phyloP scores from a whole-genome alignment of 2,329 filamentous ascomycete species.

The Pseudogymnoascus sp. region DNA sequence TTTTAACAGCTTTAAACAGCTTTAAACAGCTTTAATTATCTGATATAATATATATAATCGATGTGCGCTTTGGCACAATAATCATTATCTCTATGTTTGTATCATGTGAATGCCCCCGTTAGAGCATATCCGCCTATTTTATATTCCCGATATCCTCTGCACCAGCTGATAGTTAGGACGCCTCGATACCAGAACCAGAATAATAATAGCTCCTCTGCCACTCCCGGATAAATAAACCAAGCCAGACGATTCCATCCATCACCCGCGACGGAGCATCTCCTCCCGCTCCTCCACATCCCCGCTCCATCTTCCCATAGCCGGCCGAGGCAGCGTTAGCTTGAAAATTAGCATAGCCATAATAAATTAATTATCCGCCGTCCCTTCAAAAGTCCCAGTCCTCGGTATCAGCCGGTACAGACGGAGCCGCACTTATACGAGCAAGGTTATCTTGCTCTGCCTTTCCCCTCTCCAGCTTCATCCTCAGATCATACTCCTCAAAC shows the following conservation, averaged over 20 bases:
- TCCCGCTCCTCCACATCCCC: not conserved
- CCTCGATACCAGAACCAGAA: not conserved
- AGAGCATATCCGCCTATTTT: not conserved
- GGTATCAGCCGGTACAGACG: not conserved
- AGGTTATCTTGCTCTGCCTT: not conserved
- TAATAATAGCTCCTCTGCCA: not conserved
- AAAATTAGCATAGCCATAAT: not conserved
- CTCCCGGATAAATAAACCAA: not conserved
- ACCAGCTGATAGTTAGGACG: not conserved
- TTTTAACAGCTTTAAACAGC: constrained; percentile 2
- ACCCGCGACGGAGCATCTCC: not conserved
- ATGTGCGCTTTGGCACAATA: not conserved
- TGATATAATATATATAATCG: constrained; percentile 5
- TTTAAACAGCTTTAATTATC: not conserved
- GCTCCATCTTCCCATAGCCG: too few relatives aligned
- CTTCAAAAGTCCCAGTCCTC: not conserved
- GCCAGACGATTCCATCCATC: not conserved
- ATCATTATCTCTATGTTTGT: not conserved
- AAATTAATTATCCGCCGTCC: not conserved
- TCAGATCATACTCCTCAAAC: not conserved
- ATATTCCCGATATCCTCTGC: not conserved
- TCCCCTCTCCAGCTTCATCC: not conserved
- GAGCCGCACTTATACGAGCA: not conserved
- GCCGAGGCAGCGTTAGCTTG: too few relatives aligned
- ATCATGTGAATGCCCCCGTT: not conserved